phyloP scores from a whole-genome alignment of 352 stramenopile species.

The Phytophthora vignae region DNA sequence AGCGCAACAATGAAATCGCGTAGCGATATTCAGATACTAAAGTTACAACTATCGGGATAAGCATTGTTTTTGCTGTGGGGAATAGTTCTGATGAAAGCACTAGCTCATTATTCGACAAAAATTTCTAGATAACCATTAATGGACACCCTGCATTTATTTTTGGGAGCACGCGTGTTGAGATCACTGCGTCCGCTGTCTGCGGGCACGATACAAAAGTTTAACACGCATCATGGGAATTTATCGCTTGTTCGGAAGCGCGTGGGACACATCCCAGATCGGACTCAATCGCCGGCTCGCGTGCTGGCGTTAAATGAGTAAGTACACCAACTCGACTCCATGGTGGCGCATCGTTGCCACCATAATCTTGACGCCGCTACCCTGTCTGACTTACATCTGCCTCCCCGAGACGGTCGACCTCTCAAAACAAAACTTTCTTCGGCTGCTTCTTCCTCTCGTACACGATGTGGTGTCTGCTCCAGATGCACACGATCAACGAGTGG shows the following conservation, averaged over 20 bases:
- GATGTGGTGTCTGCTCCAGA: conserved; percentile 24
- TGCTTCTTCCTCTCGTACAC: conserved; percentile 31
- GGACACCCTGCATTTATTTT: too few species aligned
- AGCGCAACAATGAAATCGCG: too few species aligned
- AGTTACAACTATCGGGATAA: too few species aligned
- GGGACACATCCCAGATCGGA: conserved; percentile 13
- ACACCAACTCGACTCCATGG: conserved; percentile 1
- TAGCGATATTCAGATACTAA: too few species aligned
- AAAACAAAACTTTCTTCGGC: conserved; percentile 21
- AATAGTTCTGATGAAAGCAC: too few species aligned
- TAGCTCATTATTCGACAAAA: too few species aligned
- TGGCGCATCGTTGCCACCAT: conserved; percentile 10
- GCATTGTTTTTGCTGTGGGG: too few species aligned
- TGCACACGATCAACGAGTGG: conserved; percentile 22
- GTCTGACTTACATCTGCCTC: conserved; percentile 20
- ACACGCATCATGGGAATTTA: neutral
- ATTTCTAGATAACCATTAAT: too few species aligned
- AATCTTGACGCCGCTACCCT: conserved; percentile 13
- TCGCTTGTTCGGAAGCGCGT: neutral
- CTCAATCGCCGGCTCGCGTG: conserved; percentile 11
- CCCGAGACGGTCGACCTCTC: conserved; percentile 13
- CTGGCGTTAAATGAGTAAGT: conserved; percentile 7
- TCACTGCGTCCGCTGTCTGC: too few species aligned
- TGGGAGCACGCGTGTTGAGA: too few species aligned
- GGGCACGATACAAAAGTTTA: too few species aligned